Evolutionary conservation across 345 rosid genomes (phyloP).

Genomic region (Odontarrhena argentea): DNA sequence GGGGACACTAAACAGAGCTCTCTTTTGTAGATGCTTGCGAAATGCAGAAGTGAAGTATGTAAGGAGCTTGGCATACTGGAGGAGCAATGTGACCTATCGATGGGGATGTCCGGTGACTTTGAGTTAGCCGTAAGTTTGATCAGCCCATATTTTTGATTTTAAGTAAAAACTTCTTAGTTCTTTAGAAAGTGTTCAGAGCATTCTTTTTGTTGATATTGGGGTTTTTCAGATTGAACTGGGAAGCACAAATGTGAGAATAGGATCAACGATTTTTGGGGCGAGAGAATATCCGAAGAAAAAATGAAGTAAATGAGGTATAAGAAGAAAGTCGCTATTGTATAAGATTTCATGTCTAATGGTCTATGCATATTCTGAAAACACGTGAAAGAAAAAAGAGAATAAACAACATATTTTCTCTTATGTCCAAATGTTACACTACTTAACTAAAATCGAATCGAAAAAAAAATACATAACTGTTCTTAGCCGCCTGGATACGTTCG

Average conservation of each 20-base stretch:
- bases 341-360: not conserved
- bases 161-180: not conserved
- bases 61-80: slow-evolving; percentile 73
- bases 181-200: not conserved
- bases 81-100: slow-evolving; percentile 89
- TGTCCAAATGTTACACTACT: no score
- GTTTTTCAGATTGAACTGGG: slow-evolving; percentile 83
- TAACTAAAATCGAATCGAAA: no score
- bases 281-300: slow-evolving; percentile 81
- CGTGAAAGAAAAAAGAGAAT: not conserved
- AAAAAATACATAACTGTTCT: no score
- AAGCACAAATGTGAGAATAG: slow-evolving; percentile 88
- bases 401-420: no score
- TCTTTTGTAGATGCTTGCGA: slow-evolving; percentile 65
- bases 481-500: no score
- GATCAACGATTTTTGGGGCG: slow-evolving; percentile 88
- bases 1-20: slow-evolving; percentile 6
- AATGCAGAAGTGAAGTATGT: slow-evolving; percentile 90
- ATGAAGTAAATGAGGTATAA: not conserved
- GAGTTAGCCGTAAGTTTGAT: slow-evolving; percentile 80
- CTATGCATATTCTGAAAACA: not conserved
- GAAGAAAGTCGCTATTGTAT: not conserved
- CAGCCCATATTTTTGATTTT: not conserved
- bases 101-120: slow-evolving; percentile 98
- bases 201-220: not conserved